phyloP scores from a whole-genome alignment of 805 yeast species.

The Zygosaccharomyces bisporus region DNA sequence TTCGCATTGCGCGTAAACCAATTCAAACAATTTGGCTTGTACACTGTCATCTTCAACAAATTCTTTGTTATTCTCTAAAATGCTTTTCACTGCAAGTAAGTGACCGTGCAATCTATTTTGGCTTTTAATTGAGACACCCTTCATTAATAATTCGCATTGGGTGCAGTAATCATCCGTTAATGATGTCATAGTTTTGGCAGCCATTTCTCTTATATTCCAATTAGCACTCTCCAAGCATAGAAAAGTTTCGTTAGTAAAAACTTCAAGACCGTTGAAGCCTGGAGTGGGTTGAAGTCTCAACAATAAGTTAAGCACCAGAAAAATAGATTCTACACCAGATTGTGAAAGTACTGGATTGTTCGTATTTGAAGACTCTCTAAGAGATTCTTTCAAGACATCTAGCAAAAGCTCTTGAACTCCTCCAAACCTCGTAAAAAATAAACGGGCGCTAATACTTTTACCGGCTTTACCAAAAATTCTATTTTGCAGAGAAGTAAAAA shows the following conservation, averaged over 20 bases:
- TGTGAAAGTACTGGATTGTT: neutral
- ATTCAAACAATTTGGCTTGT: neutral
- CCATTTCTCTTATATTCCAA: constrained; percentile 89
- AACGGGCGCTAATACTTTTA: constrained; percentile 49
- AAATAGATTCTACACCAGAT: constrained; percentile 53
- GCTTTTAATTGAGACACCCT: constrained; percentile 18
- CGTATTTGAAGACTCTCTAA: constrained; percentile 20
- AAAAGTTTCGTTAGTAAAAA: constrained; percentile 48
- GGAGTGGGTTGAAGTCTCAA: constrained; percentile 62
- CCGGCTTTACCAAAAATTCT: constrained; percentile 65
- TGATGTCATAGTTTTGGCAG: constrained; percentile 65
- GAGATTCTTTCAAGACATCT: constrained; percentile 38
- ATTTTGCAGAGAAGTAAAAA: constrained; percentile 79
- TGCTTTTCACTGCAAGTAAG: constrained; percentile 45
- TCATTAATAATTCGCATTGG: constrained; percentile 32
- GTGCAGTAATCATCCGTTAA: constrained; percentile 38
- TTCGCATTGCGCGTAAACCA: neutral
- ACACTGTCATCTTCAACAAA: neutral
- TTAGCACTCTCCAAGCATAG: constrained; percentile 47
- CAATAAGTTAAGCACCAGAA: constrained; percentile 71
- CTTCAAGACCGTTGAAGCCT: constrained; percentile 49
- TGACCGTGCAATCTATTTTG: constrained; percentile 60
- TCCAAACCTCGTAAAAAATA: constrained; percentile 66
- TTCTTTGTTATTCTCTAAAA: constrained; percentile 19
- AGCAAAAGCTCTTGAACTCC: constrained; percentile 50